phyloP scores from a whole-genome alignment of 257 asterid genomes.

The Solanum clarkiae region DNA sequence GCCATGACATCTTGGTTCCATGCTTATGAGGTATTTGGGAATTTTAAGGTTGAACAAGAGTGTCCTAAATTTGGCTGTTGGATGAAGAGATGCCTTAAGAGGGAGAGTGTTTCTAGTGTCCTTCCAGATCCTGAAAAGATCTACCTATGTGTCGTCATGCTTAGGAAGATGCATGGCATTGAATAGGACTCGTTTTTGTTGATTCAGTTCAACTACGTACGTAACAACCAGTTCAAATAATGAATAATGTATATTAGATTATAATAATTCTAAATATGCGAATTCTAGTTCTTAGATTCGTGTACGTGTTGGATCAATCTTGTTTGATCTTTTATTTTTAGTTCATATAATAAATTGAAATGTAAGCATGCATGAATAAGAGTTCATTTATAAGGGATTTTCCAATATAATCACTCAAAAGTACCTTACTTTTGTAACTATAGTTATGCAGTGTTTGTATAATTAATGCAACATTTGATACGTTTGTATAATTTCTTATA shows the following conservation, averaged over 20 bases:
- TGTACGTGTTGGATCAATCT: neutral
- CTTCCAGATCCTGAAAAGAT: conserved; percentile 34
- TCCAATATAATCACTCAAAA: no score
- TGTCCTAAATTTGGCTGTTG: conserved; percentile 47
- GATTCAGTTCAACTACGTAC: neutral
- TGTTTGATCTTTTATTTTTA: neutral
- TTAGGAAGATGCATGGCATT: conserved; percentile 52
- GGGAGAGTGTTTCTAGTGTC: conserved; percentile 42
- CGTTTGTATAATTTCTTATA: no score
- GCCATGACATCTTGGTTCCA: conserved; percentile 48
- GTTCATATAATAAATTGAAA: neutral
- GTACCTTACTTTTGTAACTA: no score
- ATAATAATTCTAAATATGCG: neutral
- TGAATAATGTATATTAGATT: neutral
- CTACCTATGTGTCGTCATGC: conserved; percentile 30
- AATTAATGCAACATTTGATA: no score
- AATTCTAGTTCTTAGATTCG: neutral
- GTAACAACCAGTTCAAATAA: neutral
- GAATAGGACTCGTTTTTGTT: conserved; percentile 4
- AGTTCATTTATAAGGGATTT: neutral
- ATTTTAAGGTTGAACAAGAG: conserved; percentile 43
- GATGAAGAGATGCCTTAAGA: conserved; percentile 47
- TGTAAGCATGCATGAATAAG: neutral
- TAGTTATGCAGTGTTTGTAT: no score
- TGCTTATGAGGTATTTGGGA: conserved; percentile 51